Percentiles rank a stretch among this genome's conserved stretches.
phyloP scores from a whole-genome alignment of 2,329 filamentous ascomycete genomes.

The Dryadomyces quercus-mongolicae region DNA sequence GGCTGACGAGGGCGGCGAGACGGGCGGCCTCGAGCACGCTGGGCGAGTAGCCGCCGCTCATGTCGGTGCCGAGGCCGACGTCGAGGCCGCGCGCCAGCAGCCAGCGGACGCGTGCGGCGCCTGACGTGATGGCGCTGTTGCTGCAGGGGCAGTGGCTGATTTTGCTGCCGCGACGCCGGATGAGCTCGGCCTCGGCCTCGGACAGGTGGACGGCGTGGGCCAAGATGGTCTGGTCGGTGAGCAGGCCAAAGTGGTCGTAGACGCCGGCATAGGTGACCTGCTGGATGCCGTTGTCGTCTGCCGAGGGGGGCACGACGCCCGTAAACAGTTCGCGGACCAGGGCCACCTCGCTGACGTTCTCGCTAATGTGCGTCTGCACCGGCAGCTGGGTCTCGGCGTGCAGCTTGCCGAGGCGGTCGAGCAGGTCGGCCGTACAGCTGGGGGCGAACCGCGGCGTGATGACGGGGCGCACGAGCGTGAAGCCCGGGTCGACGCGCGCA shows the following conservation, averaged over 20 bases:
- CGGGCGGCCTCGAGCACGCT: conserved; percentile 73
- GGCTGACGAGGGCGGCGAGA: conserved; percentile 66
- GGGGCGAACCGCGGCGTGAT: conserved; percentile 64
- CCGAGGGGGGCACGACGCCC: not conserved
- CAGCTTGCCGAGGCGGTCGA: conserved; percentile 52
- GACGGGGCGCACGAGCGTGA: conserved; percentile 60
- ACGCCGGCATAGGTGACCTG: conserved; percentile 62
- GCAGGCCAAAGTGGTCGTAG: conserved; percentile 61
- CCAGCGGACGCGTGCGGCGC: conserved; percentile 62
- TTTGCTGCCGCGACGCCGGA: conserved; percentile 49
- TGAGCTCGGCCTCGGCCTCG: conserved; percentile 50
- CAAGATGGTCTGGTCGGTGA: conserved; percentile 64
- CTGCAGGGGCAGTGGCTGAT: conserved; percentile 79
- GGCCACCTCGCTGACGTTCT: conserved; percentile 63
- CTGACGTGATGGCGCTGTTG: conserved; percentile 73
- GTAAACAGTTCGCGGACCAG: conserved; percentile 60
- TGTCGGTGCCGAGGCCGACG: conserved; percentile 81
- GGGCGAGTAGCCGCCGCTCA: conserved; percentile 76
- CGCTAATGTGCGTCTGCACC: conserved; percentile 81
- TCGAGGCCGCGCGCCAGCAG: conserved; percentile 63
- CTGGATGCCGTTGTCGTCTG: conserved; percentile 18
- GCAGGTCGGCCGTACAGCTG: conserved; percentile 44
- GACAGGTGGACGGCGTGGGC: conserved; percentile 75
- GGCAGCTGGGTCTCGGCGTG: conserved; percentile 51
- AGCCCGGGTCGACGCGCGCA: conserved; percentile 48